Percentiles rank a stretch among this genome's conserved stretches.
These are phyloP conservation scores for Geotrichum cucujoidarum DNA, from an alignment of 1,139 yeast species.

Conservation along the genomic window DNA sequence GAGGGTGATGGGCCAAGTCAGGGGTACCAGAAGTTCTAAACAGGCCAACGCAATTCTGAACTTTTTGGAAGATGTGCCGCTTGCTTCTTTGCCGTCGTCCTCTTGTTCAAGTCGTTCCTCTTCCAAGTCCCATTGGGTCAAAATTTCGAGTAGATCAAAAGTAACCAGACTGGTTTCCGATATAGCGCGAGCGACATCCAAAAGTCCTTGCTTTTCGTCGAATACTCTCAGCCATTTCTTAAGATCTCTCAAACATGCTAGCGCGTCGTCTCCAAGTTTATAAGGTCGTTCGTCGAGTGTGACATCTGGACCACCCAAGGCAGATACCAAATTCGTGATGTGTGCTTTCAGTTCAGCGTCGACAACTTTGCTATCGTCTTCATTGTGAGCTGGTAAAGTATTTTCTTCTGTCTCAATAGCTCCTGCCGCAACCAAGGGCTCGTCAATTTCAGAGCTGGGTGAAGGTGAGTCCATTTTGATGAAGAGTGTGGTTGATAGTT, in stretches of 20 bases:
- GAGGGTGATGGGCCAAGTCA: slow-evolving; percentile 81
- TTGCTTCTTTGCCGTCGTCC: slow-evolving; percentile 22
- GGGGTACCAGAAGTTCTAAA: slow-evolving; percentile 72
- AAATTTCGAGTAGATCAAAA: slow-evolving; percentile 68
- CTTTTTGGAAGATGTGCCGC: slow-evolving; percentile 26
- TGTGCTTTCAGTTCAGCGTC: slow-evolving; percentile 52
- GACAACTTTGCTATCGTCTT: slow-evolving; percentile 20
- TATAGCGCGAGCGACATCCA: slow-evolving; percentile 84
- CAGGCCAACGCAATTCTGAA: slow-evolving; percentile 66
- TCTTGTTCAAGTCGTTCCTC: slow-evolving; percentile 26
- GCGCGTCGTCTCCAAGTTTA: slow-evolving; percentile 83
- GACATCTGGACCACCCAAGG: slow-evolving; percentile 76
- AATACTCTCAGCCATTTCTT: slow-evolving; percentile 77
- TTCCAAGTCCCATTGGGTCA: slow-evolving; percentile 61
- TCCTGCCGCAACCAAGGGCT: neutral
- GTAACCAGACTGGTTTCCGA: slow-evolving; percentile 71
- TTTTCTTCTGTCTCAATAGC: neutral
- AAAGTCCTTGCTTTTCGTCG: slow-evolving; percentile 64
- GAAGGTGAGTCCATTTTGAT: neutral
- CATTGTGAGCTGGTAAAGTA: too few species aligned
- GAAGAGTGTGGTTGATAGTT: too few species aligned
- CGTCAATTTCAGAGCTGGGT: neutral
- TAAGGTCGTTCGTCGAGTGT: slow-evolving; percentile 53
- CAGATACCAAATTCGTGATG: slow-evolving; percentile 66
- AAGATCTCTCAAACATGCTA: slow-evolving; percentile 81